Conservation (phyloP, 129 eudicot species). For the Centella asiatica region DNA sequence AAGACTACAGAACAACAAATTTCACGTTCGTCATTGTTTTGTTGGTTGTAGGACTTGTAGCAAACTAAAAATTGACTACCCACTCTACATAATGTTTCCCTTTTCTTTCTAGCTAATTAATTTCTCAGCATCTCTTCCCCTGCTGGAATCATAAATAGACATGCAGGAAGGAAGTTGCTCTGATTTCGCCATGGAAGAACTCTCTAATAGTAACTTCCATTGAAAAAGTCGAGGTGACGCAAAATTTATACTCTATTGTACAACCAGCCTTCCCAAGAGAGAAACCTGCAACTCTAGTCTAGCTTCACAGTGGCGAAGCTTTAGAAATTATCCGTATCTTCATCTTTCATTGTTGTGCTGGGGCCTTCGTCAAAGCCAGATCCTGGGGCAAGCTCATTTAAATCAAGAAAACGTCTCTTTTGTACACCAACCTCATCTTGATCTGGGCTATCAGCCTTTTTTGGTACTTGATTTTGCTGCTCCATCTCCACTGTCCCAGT, state of each 20-base stretch:
- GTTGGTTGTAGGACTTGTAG: constrained; percentile 17
- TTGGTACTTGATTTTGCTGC: constrained; percentile 17
- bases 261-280: constrained; percentile 21
- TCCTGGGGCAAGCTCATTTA: constrained; percentile 96
- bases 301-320: not conserved
- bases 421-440: constrained; percentile 37
- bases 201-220: constrained; percentile 18
- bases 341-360: constrained; percentile 35
- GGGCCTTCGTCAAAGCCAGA: constrained; percentile 90
- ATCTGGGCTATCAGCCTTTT: constrained; percentile 33
- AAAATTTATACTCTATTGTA: constrained; percentile 18
- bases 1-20: constrained; percentile 13
- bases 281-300: constrained; percentile 11
- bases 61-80: constrained; percentile 28
- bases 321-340: constrained; percentile 45
- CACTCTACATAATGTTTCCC: constrained; percentile 21
- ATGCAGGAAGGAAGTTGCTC: constrained; percentile 20
- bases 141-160: constrained; percentile 8
- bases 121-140: constrained; percentile 9
- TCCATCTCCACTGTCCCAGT: constrained; percentile 31
- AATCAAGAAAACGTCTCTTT: constrained; percentile 76
- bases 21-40: constrained; percentile 11
- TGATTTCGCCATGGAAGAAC: constrained; percentile 23
- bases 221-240: not conserved
- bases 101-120: not conserved